Evolutionary conservation across 805 yeast species (phyloP).

Genomic region (Candida palmyrensis): DNA sequence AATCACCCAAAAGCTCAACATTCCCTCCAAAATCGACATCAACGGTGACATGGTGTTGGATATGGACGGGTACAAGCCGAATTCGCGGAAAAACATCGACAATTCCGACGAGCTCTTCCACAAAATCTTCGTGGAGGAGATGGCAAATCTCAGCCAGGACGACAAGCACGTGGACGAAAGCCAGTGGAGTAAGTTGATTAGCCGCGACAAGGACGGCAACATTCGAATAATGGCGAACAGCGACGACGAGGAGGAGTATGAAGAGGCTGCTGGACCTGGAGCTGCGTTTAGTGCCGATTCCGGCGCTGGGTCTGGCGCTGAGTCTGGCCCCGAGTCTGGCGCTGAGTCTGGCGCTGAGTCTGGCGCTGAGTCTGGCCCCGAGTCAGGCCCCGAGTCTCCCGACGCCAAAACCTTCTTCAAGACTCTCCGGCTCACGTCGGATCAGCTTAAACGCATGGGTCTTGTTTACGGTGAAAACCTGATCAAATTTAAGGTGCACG

Average conservation of each 20-base stretch:
- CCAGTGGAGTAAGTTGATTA: constrained; percentile 33
- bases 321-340: not conserved
- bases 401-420: constrained; percentile 50
- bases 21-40: constrained; percentile 81
- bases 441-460: constrained; percentile 71
- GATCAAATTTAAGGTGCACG: constrained; percentile 71
- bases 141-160: constrained; percentile 24
- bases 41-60: constrained; percentile 89
- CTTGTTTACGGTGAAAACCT: constrained; percentile 77
- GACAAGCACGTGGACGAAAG: constrained; percentile 10
- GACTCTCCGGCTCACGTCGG: constrained; percentile 86
- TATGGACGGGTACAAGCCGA: constrained; percentile 94
- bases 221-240: constrained; percentile 46
- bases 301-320: constrained; percentile 1
- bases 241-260: constrained; percentile 56
- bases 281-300: constrained; percentile 1
- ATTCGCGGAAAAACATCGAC: constrained; percentile 62
- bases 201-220: constrained; percentile 62
- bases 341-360: constrained; percentile 2
- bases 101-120: constrained; percentile 73
- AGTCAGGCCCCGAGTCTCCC: constrained; percentile 10
- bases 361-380: constrained; percentile 6
- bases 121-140: constrained; percentile 70
- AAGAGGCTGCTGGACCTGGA: constrained; percentile 24
- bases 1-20: constrained; percentile 66